These are phyloP conservation scores for Trametes polyzona DNA, from an alignment of 1,284 basidiomycete species.

Conservation along the genomic window DNA sequence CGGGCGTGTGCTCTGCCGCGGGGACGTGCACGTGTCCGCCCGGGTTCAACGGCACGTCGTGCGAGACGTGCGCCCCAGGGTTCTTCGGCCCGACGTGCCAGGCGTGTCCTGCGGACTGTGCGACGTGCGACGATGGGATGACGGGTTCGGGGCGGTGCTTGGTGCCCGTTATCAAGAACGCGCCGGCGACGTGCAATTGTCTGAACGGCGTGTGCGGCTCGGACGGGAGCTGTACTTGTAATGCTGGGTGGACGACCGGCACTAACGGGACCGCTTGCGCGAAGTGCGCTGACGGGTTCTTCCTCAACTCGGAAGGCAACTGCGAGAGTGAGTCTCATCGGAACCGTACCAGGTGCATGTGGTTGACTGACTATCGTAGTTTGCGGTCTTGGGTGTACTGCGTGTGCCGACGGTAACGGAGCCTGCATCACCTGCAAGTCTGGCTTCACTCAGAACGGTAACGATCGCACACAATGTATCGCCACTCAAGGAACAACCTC, in stretches of 20 bases:
- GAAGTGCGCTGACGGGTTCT: conserved; percentile 74
- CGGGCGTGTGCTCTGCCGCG: conserved; percentile 67
- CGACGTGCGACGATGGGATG: conserved; percentile 75
- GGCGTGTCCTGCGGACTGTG: conserved; percentile 68
- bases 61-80: conserved; percentile 72
- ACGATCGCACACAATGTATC: conserved; percentile 70
- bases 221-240: conserved; percentile 73
- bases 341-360: neutral
- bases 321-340: conserved; percentile 59
- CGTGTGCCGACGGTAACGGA: conserved; percentile 68
- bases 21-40: conserved; percentile 72
- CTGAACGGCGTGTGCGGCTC: conserved; percentile 72
- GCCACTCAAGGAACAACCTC: conserved; percentile 52
- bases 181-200: conserved; percentile 74
- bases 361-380: conserved; percentile 44
- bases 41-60: conserved; percentile 77
- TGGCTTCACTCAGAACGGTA: conserved; percentile 67
- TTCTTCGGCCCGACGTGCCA: conserved; percentile 75
- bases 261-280: conserved; percentile 75
- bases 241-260: conserved; percentile 72
- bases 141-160: conserved; percentile 75
- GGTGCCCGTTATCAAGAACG: conserved; percentile 48
- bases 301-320: conserved; percentile 66
- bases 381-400: conserved; percentile 71
- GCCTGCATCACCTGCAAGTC: conserved; percentile 71